Base-by-base conservation (phyloP, 192 early-diverging fungal species). In the Gryganskiella cystojenkinii region DNA sequence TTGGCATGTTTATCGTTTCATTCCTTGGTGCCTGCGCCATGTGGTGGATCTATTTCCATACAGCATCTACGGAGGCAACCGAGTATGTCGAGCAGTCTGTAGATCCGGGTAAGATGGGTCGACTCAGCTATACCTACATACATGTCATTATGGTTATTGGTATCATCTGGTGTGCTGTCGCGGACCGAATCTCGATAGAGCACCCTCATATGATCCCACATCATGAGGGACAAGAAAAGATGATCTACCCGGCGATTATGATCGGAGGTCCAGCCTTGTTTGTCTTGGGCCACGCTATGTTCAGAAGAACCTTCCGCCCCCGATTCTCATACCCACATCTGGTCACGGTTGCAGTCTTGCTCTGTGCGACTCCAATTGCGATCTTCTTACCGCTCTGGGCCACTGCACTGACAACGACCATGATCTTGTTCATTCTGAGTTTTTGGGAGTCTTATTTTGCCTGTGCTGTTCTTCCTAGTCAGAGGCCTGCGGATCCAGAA, bases 41-140 rank as follows among this genome's bases (percentile, higher is more conserved):
- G 71, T 74, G 71, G 71, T 74, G 71, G 71, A 74, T 74, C 45
- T 74, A 74, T 56, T 74, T 74, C 51, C 71, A 74, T 30, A 61
- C 71, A 0, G 63, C 71, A 11, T 60, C 64, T 3, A 27, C 27
- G 10, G 71, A 74, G 22, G 71, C 71, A 11, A 42, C 54, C 22
- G 43, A 67, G 40, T 67, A 61, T 20, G 59, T 74, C 4, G 71
- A 74, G 11, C 56, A 33, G n/a, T 49, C 46, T 24, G 33, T n/a
- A 1, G 52, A 74, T 19, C 71, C 71, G n/a, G 71, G 71, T 22
- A 67, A 57, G 43, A 74, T 74, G 64, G 71, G 71, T 27, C 71
- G 71, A 10, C 15, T 74, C 15, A 64, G 27, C 34, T 74, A 67
- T 42, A 74, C 71, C 15, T 74, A 74, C 49, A 61, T 74, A 13